Conservation (phyloP, 2,329 filamentous ascomycete genomes). For the Penicillium sp. region DNA sequence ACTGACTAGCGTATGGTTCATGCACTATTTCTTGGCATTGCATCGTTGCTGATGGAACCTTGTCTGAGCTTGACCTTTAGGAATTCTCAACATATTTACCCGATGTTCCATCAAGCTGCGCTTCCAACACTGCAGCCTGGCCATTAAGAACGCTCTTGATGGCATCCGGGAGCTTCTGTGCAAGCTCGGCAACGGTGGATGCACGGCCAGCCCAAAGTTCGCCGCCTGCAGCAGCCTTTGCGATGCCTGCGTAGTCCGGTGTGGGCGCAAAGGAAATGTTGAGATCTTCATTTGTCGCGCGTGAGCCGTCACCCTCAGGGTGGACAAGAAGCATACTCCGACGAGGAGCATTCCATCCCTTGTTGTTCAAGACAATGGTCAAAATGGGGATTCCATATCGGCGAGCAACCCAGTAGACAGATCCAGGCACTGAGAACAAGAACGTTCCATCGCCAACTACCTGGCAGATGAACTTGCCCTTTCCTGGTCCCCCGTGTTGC, state of each 20-base stretch:
- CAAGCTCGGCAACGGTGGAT: constrained; percentile 57
- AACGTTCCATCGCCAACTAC: constrained; percentile 70
- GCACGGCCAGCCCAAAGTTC: constrained; percentile 63
- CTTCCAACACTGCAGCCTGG: constrained; percentile 63
- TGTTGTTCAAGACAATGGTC: constrained; percentile 69
- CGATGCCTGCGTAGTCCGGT: constrained; percentile 68
- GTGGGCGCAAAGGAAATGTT: constrained; percentile 68
- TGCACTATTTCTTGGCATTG: too few species aligned
- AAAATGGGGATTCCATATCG: constrained; percentile 67
- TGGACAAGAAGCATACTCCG: constrained; percentile 65
- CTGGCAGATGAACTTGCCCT: constrained; percentile 63
- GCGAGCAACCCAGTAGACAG: constrained; percentile 69
- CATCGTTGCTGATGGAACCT: too few species aligned
- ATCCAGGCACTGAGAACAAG: constrained; percentile 65
- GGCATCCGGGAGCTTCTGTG: constrained; percentile 57
- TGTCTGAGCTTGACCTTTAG: not conserved
- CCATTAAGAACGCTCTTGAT: constrained; percentile 60
- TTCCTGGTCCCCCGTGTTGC: constrained; percentile 50
- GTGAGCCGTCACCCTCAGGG: constrained; percentile 62
- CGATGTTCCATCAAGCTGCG: constrained; percentile 57
- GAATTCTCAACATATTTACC: constrained; percentile 51
- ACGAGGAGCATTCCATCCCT: constrained; percentile 69
- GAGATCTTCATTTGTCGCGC: constrained; percentile 63
- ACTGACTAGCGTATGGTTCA: too few species aligned
- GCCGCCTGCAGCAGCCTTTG: constrained; percentile 65